phyloP scores from a whole-genome alignment of 192 early-diverging fungal genomes.

The Helicostylum pulchrum region DNA sequence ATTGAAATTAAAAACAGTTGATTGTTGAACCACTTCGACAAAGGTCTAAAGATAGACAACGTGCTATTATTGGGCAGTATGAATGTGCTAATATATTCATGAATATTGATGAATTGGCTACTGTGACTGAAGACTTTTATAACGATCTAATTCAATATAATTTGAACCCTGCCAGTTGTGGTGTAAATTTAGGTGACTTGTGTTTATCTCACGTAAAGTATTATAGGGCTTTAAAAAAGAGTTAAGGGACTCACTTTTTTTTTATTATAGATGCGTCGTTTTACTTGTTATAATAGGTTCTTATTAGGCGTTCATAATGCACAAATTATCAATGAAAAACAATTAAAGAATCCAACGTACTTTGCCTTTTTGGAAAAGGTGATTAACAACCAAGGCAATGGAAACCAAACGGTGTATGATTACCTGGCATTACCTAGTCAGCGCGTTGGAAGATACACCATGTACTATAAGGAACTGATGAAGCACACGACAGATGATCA shows the following conservation, averaged over 20 bases:
- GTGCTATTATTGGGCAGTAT: constrained; percentile 50
- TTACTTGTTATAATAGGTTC: constrained; percentile 58
- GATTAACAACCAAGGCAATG: constrained; percentile 49
- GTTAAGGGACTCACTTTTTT: neutral
- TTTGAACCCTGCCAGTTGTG: constrained; percentile 17
- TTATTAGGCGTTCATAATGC: constrained; percentile 44
- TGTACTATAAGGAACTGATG: constrained; percentile 28
- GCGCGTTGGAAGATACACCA: constrained; percentile 29
- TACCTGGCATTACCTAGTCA: constrained; percentile 33
- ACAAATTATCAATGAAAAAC: constrained; percentile 19
- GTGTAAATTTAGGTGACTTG: constrained; percentile 39
- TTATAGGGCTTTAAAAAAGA: neutral
- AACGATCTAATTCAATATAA: constrained; percentile 39
- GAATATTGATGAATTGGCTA: constrained; percentile 56
- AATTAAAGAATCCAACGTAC: constrained; percentile 26
- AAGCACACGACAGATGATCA: constrained; percentile 22
- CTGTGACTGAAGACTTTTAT: constrained; percentile 52
- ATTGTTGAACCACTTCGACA: constrained; percentile 52
- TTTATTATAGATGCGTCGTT: constrained; percentile 49
- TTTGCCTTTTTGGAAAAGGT: constrained; percentile 30
- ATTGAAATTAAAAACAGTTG: constrained; percentile 18
- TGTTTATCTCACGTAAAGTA: constrained; percentile 21
- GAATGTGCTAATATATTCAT: constrained; percentile 56
- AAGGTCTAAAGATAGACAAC: constrained; percentile 41
- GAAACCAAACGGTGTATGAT: constrained; percentile 45